Base-by-base conservation (phyloP, 2,329 filamentous ascomycete species). In the Beauveria sp. region DNA sequence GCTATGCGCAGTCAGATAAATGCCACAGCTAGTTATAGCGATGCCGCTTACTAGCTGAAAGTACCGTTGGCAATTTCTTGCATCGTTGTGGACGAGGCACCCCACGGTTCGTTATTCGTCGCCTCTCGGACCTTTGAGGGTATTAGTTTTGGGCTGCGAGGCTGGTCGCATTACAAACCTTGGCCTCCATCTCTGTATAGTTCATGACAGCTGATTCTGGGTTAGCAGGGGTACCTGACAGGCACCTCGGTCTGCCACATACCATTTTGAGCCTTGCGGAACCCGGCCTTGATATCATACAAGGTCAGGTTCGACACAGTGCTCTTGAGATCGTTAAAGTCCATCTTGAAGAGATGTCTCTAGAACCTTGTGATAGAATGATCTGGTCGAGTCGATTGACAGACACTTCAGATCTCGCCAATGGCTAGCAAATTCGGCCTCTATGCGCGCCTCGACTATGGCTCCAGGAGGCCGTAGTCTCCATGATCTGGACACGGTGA, bases 101-200 rank as follows among this genome's bases (percentile, higher is more conserved):
- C 94, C 94, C 94, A 99, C 61, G 94, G 94, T 75, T 99, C 94
- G 75, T 97, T 97, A 78, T 99, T 99, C 43, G 94, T 99, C 34
- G 94, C 94, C 81, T 99, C 94, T 75, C 94, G 89, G 67, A 97
- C 92, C 89, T 94, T 68, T 65, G 30, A 59, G 56, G 28, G 46
- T 37, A 59, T 55, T 50, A 48, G 63, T 62, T 28, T 62, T 47
- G 24, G 34, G 43, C 28, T 57, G 55, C 16, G 5, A 40, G 22
- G n/a, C 55, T 54, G 61, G 61, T 55, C 48, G 48, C 20, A 44
- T 48, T 52, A 69, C 70, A 51, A 65, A 85, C 83, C 81, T 86
- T 86, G 50, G 84, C 75, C 77, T 96, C 91, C 90, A 94, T 93
- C 72, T 97, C 92, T 47, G 92, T 96, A 75, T 93, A 96, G 78